A percentile compares a stretch with the other conserved stretches of the same genome.
phyloP scores from a whole-genome alignment of 768 basidiomycete species.

The Suillus bovinus region DNA sequence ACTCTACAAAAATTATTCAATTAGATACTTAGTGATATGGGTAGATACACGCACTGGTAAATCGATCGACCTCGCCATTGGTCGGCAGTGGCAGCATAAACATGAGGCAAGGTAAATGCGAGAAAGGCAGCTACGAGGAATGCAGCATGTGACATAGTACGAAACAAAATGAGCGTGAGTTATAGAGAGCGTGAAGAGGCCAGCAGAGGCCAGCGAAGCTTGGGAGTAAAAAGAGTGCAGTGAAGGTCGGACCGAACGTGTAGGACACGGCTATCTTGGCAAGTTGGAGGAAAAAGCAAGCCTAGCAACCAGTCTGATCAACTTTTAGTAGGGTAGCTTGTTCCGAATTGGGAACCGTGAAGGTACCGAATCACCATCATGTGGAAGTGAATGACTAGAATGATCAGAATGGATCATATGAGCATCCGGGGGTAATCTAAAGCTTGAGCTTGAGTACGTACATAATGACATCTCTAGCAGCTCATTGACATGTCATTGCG shows the following conservation, averaged over 20 bases:
- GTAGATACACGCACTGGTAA: constrained; percentile 58
- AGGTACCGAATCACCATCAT: neutral
- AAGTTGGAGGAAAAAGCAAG: neutral
- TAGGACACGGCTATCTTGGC: neutral
- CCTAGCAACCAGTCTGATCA: neutral
- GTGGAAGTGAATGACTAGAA: neutral
- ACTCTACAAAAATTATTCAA: constrained; percentile 39
- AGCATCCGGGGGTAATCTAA: neutral
- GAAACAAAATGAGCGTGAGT: constrained; percentile 16
- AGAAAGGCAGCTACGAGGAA: constrained; percentile 24
- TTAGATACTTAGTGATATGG: neutral
- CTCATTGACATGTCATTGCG: neutral
- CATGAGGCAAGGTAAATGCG: constrained; percentile 30
- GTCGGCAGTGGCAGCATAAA: constrained; percentile 62
- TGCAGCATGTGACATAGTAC: constrained; percentile 8
- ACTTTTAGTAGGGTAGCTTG: neutral
- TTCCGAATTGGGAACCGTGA: neutral
- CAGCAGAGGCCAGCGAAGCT: neutral
- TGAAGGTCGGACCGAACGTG: neutral
- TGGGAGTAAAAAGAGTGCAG: neutral
- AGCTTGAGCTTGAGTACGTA: neutral
- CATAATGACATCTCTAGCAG: neutral
- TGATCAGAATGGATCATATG: constrained; percentile 14
- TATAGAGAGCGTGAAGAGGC: constrained; percentile 2
- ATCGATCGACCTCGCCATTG: constrained; percentile 78